Conservation (phyloP, 2,329 filamentous ascomycete genomes). For the Trematosphaeria pertusa region DNA sequence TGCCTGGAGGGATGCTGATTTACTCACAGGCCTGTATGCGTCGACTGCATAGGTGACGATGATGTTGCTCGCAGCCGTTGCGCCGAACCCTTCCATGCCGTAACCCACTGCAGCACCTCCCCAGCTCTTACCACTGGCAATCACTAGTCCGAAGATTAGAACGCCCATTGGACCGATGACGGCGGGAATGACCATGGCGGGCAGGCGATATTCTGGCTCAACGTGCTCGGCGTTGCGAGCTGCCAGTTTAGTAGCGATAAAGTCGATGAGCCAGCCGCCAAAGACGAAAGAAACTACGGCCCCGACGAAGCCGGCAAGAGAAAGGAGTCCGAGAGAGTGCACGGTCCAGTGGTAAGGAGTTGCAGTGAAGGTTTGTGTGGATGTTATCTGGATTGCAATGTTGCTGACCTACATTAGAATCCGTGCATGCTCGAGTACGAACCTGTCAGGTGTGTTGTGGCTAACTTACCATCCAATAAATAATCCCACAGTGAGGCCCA, state of each 20-base stretch:
- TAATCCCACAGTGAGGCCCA: conserved; percentile 3
- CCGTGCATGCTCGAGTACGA: too few species aligned
- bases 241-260: conserved; percentile 41
- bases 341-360: conserved; percentile 22
- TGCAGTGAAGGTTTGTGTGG: conserved; percentile 3
- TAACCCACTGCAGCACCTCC: conserved; percentile 3
- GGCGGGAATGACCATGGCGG: conserved; percentile 20
- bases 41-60: conserved; percentile 3
- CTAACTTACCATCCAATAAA: conserved; percentile 2
- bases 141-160: background rate
- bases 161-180: conserved; percentile 10
- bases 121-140: conserved; percentile 1
- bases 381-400: conserved; percentile 5
- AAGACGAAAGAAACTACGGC: conserved; percentile 44
- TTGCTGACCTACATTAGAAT: background rate
- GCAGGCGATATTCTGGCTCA: conserved; percentile 34
- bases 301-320: conserved; percentile 52
- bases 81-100: conserved; percentile 5
- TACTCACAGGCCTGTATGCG: conserved; percentile 4
- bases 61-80: conserved; percentile 2
- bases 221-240: conserved; percentile 33
- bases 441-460: too few species aligned
- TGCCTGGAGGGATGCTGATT: background rate
- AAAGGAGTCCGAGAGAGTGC: conserved; percentile 56
- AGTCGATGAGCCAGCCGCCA: conserved; percentile 54